Evolutionary conservation across 371 early-diverging fungal genomes (phyloP), one percentile per base, ranked within the genome.

Genomic region (Mucor ambiguus): DNA sequence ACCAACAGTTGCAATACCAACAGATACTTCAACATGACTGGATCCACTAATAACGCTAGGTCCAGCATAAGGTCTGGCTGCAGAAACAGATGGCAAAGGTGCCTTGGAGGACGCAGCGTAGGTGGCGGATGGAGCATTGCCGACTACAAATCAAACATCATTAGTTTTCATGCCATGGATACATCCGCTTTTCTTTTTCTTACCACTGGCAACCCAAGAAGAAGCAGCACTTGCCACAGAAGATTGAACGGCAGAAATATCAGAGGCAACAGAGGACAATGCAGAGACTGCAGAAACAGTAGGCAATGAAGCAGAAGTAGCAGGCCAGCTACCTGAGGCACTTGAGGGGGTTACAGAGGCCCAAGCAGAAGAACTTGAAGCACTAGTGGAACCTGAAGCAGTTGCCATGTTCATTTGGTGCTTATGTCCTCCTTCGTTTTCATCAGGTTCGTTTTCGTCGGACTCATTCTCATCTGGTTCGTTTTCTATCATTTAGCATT

Each of bases 21-120:
- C 5, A 56, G 67, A 60, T 14, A 59, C 26, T 67, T 71, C 64
- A 33, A 67, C 12, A 41, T 43, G 67, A 41, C 24, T 67, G 30
- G 71, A 63, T 20, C 22, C 55, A 52, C 64, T 64, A 30, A 71
- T 60, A 32, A 60, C 60, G 38, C 71, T 71, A 2, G 71, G 71
- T 0, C 71, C 71, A 41, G 71, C 63, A 67, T 71, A 71, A 20
- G 71, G 71, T 62, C 71, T 63, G 12, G 63, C 49, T 22, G 46
- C 57, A 52, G 71, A 67, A 7, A 22, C 6, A 29, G 66, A 66
- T 32, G 71, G 60, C 11, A 58, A 30, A 37, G 71, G 32, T 10
- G 55, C 52, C 7, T 41, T 58, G 14, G 59, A 55, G 32, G 69
- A 69, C 9, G 55, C 52, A 16, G 22, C 41, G 60, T 22, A 37